Evolutionary conservation across 805 yeast species (phyloP), one percentile per base, ranked within the genome.

Genomic region (Millerago galiae): DNA sequence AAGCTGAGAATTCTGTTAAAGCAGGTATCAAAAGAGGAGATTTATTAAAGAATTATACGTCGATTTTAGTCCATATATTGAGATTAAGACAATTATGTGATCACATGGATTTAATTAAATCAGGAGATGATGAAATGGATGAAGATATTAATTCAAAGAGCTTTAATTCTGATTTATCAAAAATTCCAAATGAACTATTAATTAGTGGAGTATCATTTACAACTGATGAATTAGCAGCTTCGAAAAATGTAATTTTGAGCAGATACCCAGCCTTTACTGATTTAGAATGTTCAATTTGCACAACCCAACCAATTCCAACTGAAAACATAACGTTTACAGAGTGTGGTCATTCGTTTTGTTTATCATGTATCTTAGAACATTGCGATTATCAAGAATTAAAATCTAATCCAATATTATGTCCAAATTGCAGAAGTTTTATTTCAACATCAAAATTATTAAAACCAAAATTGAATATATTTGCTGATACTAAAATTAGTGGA

Each of bases 1-100:
- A 75, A 35, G 95, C 95, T 1, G 77, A 78, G 47, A 64, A 64
- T 11, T 71, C 86, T 8, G 83, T 83, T 43, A 66, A 65, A 32
- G 78, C 72, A 37, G 82, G 83, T 33, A 51, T 82, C 48, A 72
- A 67, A 30, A 66, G 72, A 3, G 96, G 96, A 5, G 75, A 80
- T 45, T 63, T 84, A n/a, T 59, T 85, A 50, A 79, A 77, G 48
- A 77, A 75, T 42, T 91, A 86, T 59, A 77, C 93, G 2, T 79
- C 84, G 25, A 86, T 91, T 51, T 66, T 91, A 50, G 82, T 93
- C 2, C 93, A 86, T 56, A 82, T 91, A 41, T 61, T 91, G 48
- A 69, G 98, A 43, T 68, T 91, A 31, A 71, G 98, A 45, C 98
- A 91, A 59, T 75, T 83, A 0, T 91, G 97, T 58, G 88, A 96